Base-by-base conservation (phyloP, 164 flowering plant species). In the Warburgia ugandensis region DNA sequence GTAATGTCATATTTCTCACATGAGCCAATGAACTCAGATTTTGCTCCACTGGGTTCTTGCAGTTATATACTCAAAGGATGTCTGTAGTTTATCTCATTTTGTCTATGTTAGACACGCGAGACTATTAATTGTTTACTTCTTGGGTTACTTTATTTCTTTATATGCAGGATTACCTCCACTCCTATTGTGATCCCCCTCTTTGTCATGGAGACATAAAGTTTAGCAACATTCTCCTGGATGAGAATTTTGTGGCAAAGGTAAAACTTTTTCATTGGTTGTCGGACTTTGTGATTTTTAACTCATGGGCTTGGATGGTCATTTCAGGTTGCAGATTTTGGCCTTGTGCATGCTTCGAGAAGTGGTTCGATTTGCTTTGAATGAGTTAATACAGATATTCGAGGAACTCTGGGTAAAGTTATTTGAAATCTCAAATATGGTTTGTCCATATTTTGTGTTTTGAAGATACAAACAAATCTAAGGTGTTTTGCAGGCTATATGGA, bases 311-410 rank as follows among this genome's bases (percentile, higher is more conserved):
- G n/a, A n/a, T n/a, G n/a, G n/a, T n/a, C n/a, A n/a, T n/a, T n/a
- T n/a, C 70, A 94, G 97, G 71, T 94, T 74, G 99, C 99, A 46
- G 99, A 86, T 68, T 94, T 89, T 70, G 97, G 97, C 45, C 95
- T 94, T 58, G 90, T 80, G 29, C 90, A 84, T 72, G 95, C 95
- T 52, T 80, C 95, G 43, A 84, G 77, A 67, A 78, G 73, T 59
- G 94, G 97, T 48, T 74, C 96, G 4, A 68, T 83, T 54, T 76
- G 70, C 62, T 86, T 94, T 61, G 99, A 94, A 71, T 86, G 96
- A 4, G 86, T 89, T 35, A 81, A 80, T 72, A 94, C 92, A 2
- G 96, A 84, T 42, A 74, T 94, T 43, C 77, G 92, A 22, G 99
- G 99, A 69, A 89, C 97, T 62, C 99, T 96, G 71, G 99, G 99